Base-by-base conservation (phyloP, 2,329 filamentous ascomycete species). In the Bertia moriformis region DNA sequence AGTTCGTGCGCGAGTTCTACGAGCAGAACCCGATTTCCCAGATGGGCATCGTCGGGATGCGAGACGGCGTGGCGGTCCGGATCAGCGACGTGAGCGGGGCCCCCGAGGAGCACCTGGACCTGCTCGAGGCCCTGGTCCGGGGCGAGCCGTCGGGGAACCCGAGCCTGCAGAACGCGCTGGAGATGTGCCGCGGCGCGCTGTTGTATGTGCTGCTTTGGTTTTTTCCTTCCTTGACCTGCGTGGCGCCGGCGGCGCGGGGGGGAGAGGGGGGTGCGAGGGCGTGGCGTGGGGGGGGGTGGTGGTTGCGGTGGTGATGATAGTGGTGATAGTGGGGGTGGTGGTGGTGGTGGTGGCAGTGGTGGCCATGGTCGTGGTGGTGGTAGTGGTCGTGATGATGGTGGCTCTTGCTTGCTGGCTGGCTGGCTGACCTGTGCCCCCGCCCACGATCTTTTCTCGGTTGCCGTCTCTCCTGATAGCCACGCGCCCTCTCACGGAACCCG, bases 21-120 rank as follows among this genome's bases (percentile, higher is more conserved):
- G 91, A 96, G 60, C 91, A 98, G 60, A 98, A 98, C 51, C 91
- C 91, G 10, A 96, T 98, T 47, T 93, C 87, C 7, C 91, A 98
- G 60, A 73, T 98, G 41, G 88, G 83, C 18, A 81, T 98, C 19
- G 67, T 98, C 29, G 89, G 84, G 38, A 94, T 96, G 83, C 76
- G 84, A 44, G 91, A 96, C 55, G 91, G 91, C 14, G 67, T 96
- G 14, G 88, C 88, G 2, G 67, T 93, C 18, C 69, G 84, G 29
- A 73, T 98, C 45, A 91, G 83, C 53, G 85, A 94, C 52, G 79
- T 96, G 66, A 82, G 83, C 40, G 91, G 91, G 7, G 95, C 95
- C 53, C 87, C 89, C 2, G 79, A 79, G 5, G 85, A 93, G 43
- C 91, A 96, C 56, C 73, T 95, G 41, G 74, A 80, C 45, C 79